phyloP scores from a whole-genome alignment of 2,329 filamentous ascomycete species.

The Cordyceps javanica region DNA sequence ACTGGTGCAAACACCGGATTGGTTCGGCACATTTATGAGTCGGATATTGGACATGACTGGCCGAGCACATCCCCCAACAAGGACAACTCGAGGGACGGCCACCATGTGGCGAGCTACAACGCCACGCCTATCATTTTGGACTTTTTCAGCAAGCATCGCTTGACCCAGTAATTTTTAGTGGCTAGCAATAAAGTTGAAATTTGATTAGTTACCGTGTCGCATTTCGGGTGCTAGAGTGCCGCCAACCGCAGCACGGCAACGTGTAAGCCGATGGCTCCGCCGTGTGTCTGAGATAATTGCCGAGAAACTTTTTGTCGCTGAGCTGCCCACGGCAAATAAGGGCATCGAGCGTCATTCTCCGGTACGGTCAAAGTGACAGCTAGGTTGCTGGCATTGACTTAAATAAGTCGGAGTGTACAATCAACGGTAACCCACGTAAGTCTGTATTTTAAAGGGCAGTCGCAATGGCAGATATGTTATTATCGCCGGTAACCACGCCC shows the following conservation, averaged over 20 bases:
- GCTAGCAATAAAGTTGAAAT: not conserved
- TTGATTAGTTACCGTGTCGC: not conserved
- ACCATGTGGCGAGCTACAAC: slow-evolving; percentile 26
- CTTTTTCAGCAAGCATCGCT: slow-evolving; percentile 25
- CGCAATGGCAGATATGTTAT: not conserved
- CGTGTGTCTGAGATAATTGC: not conserved
- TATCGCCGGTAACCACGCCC: not conserved
- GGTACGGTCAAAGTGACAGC: too few relatives aligned
- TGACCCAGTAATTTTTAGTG: not conserved
- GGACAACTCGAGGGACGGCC: slow-evolving; percentile 25
- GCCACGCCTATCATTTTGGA: slow-evolving; percentile 33
- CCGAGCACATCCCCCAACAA: slow-evolving; percentile 30
- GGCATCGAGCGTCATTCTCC: not conserved
- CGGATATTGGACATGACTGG: slow-evolving; percentile 30
- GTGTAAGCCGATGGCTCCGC: not conserved
- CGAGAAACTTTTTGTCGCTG: not conserved
- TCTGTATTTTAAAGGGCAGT: not conserved
- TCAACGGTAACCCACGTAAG: not conserved
- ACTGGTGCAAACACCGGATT: slow-evolving; percentile 13
- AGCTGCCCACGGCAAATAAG: not conserved
- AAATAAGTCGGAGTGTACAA: not conserved
- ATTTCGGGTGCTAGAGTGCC: not conserved
- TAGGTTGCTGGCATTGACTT: too few relatives aligned
- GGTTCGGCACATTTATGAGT: slow-evolving; percentile 27
- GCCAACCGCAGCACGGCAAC: not conserved